Conservation (phyloP, 208 protist genomes). For the Blastocrithidia nonstop region DNA sequence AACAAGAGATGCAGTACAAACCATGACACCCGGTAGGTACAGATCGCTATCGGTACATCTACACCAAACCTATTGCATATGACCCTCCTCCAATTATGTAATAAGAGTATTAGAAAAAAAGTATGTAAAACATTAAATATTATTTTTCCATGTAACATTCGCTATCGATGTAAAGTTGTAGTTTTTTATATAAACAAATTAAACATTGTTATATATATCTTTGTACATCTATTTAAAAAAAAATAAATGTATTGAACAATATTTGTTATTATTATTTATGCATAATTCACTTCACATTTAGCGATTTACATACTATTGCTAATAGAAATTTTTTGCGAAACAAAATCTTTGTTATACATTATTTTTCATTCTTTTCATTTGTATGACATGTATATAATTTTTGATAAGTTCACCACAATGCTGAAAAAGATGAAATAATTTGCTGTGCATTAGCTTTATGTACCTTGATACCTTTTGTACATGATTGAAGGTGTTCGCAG, state of each 20-base stretch:
- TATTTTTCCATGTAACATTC: slow-evolving; percentile 5
- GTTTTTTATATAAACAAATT: not conserved
- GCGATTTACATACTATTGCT: too few relatives aligned
- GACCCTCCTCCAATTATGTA: slow-evolving; percentile 41
- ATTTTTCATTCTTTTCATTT: too few relatives aligned
- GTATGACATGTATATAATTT: too few relatives aligned
- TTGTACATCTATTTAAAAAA: not conserved
- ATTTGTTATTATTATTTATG: slow-evolving; percentile 6
- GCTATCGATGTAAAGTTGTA: not conserved
- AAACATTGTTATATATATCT: not conserved
- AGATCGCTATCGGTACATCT: slow-evolving; percentile 67
- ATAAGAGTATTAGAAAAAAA: not conserved
- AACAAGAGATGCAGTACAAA: slow-evolving; percentile 51
- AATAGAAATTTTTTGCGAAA: too few relatives aligned
- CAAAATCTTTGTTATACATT: too few relatives aligned
- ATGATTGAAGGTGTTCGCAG: too few relatives aligned
- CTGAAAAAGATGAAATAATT: too few relatives aligned
- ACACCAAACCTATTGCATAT: slow-evolving; percentile 52
- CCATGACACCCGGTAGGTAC: slow-evolving; percentile 58
- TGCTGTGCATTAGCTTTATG: too few relatives aligned
- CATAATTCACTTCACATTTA: too few relatives aligned
- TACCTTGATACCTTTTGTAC: too few relatives aligned
- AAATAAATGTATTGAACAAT: not conserved
- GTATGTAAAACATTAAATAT: not conserved
- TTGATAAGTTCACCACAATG: too few relatives aligned